These are phyloP conservation scores for Isochrysis galbana DNA, from an alignment of 78 protist species.

Conservation along the genomic window DNA sequence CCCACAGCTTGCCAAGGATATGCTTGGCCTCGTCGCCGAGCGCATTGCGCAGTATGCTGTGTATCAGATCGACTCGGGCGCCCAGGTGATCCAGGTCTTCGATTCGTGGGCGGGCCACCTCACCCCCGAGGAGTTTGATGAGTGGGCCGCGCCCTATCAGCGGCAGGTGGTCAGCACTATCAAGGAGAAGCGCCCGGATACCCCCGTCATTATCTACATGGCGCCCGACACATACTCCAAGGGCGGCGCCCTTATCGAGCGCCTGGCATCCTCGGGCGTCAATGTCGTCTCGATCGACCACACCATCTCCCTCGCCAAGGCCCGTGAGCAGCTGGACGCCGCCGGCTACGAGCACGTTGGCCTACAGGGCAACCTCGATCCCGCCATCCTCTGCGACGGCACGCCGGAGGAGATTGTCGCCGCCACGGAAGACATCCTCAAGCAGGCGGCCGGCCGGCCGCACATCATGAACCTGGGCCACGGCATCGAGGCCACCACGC, in stretches of 20 bases:
- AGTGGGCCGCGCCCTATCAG: not conserved
- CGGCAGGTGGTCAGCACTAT: not conserved
- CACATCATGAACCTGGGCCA: conserved; percentile 15
- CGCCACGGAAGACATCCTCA: not conserved
- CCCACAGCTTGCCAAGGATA: not conserved
- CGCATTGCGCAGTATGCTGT: conserved; percentile 31
- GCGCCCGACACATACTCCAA: conserved; percentile 11
- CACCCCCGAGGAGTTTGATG: not conserved
- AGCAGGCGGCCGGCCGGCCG: not conserved
- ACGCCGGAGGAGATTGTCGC: not conserved
- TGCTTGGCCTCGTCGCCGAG: not conserved
- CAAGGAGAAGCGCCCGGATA: not conserved
- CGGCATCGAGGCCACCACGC: conserved; percentile 29
- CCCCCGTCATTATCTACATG: not conserved
- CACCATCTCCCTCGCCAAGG: not conserved
- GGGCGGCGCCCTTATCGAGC: not conserved
- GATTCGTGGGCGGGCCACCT: conserved; percentile 88
- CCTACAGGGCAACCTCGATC: conserved; percentile 33
- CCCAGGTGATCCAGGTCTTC: conserved; percentile 75
- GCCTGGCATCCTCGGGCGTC: not conserved
- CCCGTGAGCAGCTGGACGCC: not conserved
- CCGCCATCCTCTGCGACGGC: not conserved
- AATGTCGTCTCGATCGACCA: not conserved
- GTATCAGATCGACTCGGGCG: conserved; percentile 48
- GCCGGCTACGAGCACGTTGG: not conserved